Evolutionary conservation across 805 yeast species (phyloP).

Genomic region (Isabelozyma pseudorhagii): DNA sequence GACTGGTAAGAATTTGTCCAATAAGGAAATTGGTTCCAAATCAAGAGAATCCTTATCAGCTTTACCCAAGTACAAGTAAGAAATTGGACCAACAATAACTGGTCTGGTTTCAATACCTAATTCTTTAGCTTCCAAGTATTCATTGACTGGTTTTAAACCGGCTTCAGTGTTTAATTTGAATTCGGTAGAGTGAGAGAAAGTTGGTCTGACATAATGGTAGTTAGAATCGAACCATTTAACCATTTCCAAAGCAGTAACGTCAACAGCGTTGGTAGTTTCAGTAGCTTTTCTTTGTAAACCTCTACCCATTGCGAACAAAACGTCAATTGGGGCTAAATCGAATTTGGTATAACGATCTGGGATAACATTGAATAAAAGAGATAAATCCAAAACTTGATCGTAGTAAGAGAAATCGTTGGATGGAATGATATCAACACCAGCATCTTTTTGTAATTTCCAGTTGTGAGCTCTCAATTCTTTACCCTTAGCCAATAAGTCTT

Average conservation of each 20-base stretch:
- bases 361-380: constrained; percentile 88
- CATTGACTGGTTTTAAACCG: constrained; percentile 94
- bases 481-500: constrained; percentile 87
- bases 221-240: constrained; percentile 99
- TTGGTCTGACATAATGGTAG: constrained; percentile 99
- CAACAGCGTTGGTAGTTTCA: constrained; percentile 83
- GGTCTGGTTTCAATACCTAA: constrained; percentile 97
- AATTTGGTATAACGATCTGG: constrained; percentile 96
- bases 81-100: constrained; percentile 93
- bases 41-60: constrained; percentile 97
- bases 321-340: constrained; percentile 85
- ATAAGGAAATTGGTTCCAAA: constrained; percentile 86
- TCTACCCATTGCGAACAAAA: constrained; percentile 98
- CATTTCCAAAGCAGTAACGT: constrained; percentile 98
- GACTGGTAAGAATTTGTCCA: constrained; percentile 88
- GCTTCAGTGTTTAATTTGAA: constrained; percentile 77
- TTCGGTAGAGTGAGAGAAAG: constrained; percentile 90
- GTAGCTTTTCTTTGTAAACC: constrained; percentile 98
- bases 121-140: constrained; percentile 96
- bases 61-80: constrained; percentile 93
- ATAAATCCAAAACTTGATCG: constrained; percentile 94
- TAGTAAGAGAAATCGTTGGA: constrained; percentile 98
- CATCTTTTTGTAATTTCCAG: constrained; percentile 97
- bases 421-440: constrained; percentile 96
- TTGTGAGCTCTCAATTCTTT: constrained; percentile 91